Evolutionary conservation across 2,329 filamentous ascomycete genomes (phyloP), one percentile per base, ranked within the genome.

Genomic region (Penicillium crustosum): DNA sequence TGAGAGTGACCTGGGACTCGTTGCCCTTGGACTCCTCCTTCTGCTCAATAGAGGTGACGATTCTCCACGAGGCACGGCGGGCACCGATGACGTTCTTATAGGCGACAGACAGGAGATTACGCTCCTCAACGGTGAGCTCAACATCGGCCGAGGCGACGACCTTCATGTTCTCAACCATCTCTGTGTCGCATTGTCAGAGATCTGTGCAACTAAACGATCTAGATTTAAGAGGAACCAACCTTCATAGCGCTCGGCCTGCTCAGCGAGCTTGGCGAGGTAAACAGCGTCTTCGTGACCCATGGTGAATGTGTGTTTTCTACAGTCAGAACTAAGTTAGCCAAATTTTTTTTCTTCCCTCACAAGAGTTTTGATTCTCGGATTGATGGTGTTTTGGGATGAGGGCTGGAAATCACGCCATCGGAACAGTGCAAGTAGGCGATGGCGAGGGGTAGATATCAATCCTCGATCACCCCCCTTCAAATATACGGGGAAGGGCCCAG

Each of bases 121-220:
- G 90, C 86, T 97, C 93, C 82, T 97, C 93, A 69, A 97, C 92
- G 66, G 88, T 89, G 71, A 92, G 85, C 74, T 92, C 89, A 73
- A 82, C 87, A 76, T 90, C 86, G 77, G 93, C 91, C 69, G 90
- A 93, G 73, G 93, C 93, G 74, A 97, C 93, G 70, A 90, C 88
- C 88, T 97, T 97, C 93, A 97, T 97, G 87, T 97, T 96, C 85
- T 96, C 92, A 70, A 97, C 93, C 93, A 97, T 97, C 83, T 97
- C 93, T 97, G 80, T 66, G 57, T 39, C 51, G 41, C 47, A 60
- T 69, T 60, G 41, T 48, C n/a, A 48, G 44, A 31, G 25, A 48
- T 52, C 41, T 33, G 19, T 44, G 29, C 52, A 31, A 19, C 39
- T 53, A n/a, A 21, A 13, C 13, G 49, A 27, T 33, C 55, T 80